phyloP scores from a whole-genome alignment of 345 rosid genomes.

The Gynandropsis gynandra region DNA sequence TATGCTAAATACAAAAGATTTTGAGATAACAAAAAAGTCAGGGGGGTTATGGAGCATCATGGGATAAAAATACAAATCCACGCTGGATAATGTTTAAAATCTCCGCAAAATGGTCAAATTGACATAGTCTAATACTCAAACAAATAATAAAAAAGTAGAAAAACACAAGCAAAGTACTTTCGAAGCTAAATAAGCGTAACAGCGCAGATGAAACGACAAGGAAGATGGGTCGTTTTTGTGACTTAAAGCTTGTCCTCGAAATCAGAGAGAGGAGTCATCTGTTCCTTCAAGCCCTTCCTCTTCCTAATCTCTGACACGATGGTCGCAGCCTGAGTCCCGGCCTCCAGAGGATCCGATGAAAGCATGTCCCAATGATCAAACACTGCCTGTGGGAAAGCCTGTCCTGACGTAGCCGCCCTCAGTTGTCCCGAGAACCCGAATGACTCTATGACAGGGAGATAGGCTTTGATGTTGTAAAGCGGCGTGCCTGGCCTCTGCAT shows the following conservation, averaged over 20 bases:
- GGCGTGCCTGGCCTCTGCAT: slow-evolving; percentile 66
- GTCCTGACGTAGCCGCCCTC: slow-evolving; percentile 63
- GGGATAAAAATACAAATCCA: too few relatives aligned
- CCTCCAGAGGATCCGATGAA: slow-evolving; percentile 47
- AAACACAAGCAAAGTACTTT: too few relatives aligned
- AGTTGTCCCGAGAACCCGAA: slow-evolving; percentile 49
- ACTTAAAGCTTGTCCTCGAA: slow-evolving; percentile 52
- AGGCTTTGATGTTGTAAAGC: slow-evolving; percentile 61
- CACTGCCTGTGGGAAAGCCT: slow-evolving; percentile 64
- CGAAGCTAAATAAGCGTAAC: too few relatives aligned
- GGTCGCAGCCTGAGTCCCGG: slow-evolving; percentile 37
- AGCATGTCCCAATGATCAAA: slow-evolving; percentile 72
- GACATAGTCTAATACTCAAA: too few relatives aligned
- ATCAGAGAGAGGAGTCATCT: slow-evolving; percentile 58
- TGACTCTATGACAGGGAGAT: slow-evolving; percentile 58
- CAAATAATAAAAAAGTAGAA: too few relatives aligned
- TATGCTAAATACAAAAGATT: too few relatives aligned
- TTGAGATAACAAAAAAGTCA: too few relatives aligned
- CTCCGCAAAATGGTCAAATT: too few relatives aligned
- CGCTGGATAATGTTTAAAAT: too few relatives aligned
- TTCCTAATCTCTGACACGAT: slow-evolving; percentile 22
- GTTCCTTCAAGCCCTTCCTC: slow-evolving; percentile 63
- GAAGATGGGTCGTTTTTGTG: too few relatives aligned
- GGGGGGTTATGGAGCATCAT: too few relatives aligned
- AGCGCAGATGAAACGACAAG: too few relatives aligned